Base-by-base conservation (phyloP, 257 asterid genomes). In the Cinchona pubescens region DNA sequence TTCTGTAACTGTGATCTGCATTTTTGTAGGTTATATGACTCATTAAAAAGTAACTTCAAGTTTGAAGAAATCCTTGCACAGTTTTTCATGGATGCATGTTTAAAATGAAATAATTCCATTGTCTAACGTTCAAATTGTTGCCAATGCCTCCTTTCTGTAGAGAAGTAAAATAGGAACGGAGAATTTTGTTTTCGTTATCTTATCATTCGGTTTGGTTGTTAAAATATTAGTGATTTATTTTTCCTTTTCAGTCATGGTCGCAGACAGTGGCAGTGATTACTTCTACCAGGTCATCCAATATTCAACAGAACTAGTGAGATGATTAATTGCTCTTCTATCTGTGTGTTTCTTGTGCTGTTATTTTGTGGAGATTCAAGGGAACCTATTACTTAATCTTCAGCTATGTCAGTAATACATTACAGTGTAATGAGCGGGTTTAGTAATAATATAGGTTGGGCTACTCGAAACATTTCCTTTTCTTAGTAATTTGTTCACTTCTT, bases 171-270 rank as follows among this genome's bases (percentile, higher is more conserved):
- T 16, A 43, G 43, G 35, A 21, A 42, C 23, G 14, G 49, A 43
- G 6, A 42, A 38, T 40, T 38, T 70, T 53, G 10, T 55, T 76
- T 46, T 30, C 10, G 21, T 42, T 60, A 2, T 4, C 10, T 23
- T 6, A 15, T 7, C 55, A n/a, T 53, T 56, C 21, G 23, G 35
- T n/a, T 15, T 56, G 19, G 25, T 40, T n/a, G n/a, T 38, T 11
- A 51, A 65, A 2, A 67, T 67, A 40, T 43, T 18, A 14, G 27
- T 69, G 58, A 40, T 40, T 35, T 48, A n/a, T 40, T 18, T 32
- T 71, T 77, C 13, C 48, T 49, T 77, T 62, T 72, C 72, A 49
- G 65, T 53, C 59, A 19, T 25, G 14, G 58, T 66, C 37, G 79
- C 67, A 37, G 18, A 32, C 51, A 55, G 59, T 27, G 7, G 55